These are phyloP conservation scores for Flaveria ramosissima DNA, from an alignment of 129 eudicot species.

Conservation along the genomic window DNA sequence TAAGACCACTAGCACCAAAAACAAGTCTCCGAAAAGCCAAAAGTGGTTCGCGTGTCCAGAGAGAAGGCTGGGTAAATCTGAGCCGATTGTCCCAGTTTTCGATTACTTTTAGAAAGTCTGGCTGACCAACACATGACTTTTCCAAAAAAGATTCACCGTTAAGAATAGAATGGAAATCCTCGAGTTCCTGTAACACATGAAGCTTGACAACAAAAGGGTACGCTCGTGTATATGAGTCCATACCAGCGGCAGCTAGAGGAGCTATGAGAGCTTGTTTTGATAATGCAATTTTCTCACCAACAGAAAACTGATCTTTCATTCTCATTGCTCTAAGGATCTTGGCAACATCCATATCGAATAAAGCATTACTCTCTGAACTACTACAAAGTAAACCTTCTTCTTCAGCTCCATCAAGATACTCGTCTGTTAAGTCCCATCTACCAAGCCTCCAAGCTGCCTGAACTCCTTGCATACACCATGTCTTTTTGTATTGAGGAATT, in stretches of 20 bases:
- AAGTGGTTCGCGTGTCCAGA: slow-evolving; percentile 97
- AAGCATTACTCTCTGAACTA: slow-evolving; percentile 92
- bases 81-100: slow-evolving; percentile 87
- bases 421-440: slow-evolving; percentile 94
- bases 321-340: slow-evolving; percentile 89
- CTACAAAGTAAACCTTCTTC: slow-evolving; percentile 91
- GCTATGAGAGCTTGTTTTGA: slow-evolving; percentile 96
- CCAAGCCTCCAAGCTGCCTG: slow-evolving; percentile 99
- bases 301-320: slow-evolving; percentile 76
- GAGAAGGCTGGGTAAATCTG: slow-evolving; percentile 78
- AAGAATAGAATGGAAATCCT: slow-evolving; percentile 75
- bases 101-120: slow-evolving; percentile 57
- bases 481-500: slow-evolving; percentile 83
- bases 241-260: slow-evolving; percentile 99
- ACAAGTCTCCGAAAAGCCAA: slow-evolving; percentile 93
- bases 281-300: slow-evolving; percentile 73
- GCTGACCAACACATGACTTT: slow-evolving; percentile 57
- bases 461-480: slow-evolving; percentile 99
- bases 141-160: slow-evolving; percentile 83
- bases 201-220: slow-evolving; percentile 95
- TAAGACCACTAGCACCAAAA: slow-evolving; percentile 74
- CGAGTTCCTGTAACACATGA: slow-evolving; percentile 86
- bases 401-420: slow-evolving; percentile 82
- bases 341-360: slow-evolving; percentile 93
- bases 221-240: slow-evolving; percentile 99